phyloP scores from a whole-genome alignment of 768 basidiomycete species.

The Gymnopilus junonius region DNA sequence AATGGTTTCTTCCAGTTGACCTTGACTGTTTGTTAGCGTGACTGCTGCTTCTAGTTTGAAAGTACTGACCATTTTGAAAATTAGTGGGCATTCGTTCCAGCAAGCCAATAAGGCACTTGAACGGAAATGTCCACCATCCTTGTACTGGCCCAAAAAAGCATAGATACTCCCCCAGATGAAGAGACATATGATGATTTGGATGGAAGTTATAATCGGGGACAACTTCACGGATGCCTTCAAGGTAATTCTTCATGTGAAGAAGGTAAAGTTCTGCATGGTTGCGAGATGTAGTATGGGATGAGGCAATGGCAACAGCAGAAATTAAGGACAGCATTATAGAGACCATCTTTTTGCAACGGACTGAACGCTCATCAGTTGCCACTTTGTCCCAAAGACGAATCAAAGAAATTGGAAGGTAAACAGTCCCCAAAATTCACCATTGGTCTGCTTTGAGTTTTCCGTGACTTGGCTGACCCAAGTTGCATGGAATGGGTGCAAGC shows the following conservation, averaged over 20 bases:
- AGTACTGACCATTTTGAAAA: conserved; percentile 19
- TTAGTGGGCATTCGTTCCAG: conserved; percentile 23
- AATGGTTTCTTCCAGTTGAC: conserved; percentile 24
- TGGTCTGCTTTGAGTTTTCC: conserved; percentile 38
- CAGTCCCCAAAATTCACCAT: conserved; percentile 37
- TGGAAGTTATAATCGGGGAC: conserved; percentile 31
- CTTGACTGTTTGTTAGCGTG: conserved; percentile 16
- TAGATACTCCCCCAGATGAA: conserved; percentile 40
- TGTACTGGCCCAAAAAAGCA: conserved; percentile 37
- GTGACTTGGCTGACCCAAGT: conserved; percentile 22
- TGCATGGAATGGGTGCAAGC: conserved; percentile 22
- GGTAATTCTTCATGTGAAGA: conserved; percentile 29
- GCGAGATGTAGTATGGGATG: conserved; percentile 23
- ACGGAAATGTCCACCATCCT: conserved; percentile 39
- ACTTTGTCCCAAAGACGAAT: conserved; percentile 34
- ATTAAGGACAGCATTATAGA: conserved; percentile 24
- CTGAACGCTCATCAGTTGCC: conserved; percentile 14
- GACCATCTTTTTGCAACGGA: conserved; percentile 25
- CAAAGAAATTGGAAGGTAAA: conserved; percentile 38
- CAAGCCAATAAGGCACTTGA: conserved; percentile 37
- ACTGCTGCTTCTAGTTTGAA: no score
- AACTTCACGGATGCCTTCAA: conserved; percentile 30
- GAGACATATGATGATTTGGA: conserved; percentile 42
- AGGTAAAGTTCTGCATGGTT: conserved; percentile 13
- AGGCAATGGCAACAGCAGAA: conserved; percentile 20